Conservation (phyloP, 2,329 filamentous ascomycete genomes). For the Coniochaeta sp. region DNA sequence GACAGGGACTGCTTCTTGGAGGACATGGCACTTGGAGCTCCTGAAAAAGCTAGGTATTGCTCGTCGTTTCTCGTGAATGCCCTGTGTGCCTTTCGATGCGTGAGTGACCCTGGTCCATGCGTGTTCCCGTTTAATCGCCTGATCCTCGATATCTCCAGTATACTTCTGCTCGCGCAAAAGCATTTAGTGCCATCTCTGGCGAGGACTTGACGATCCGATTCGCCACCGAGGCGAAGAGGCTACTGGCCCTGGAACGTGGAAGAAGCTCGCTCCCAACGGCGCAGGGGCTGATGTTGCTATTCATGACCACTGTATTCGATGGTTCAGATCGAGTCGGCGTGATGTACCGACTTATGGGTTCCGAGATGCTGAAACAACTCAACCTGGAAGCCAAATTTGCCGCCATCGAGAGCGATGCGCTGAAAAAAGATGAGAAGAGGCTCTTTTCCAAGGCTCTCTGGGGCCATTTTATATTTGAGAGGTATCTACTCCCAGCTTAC, state of each 20-base stretch:
- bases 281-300: conserved; percentile 14
- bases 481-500: background rate
- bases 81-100: conserved; percentile 21
- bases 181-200: conserved; percentile 5
- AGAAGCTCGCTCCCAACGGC: conserved; percentile 12
- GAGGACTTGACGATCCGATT: conserved; percentile 13
- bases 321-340: conserved; percentile 8
- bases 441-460: background rate
- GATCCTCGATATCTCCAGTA: conserved; percentile 4
- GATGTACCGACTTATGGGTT: conserved; percentile 14
- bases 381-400: background rate
- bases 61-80: conserved; percentile 23
- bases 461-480: background rate
- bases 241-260: conserved; percentile 13
- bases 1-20: conserved; percentile 17
- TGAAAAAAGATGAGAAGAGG: background rate
- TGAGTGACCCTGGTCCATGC: conserved; percentile 8
- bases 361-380: conserved; percentile 11
- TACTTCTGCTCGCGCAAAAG: conserved; percentile 13
- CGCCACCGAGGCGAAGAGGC: conserved; percentile 15
- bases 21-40: conserved; percentile 15
- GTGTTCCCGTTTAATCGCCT: background rate
- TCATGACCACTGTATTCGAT: conserved; percentile 9
- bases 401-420: background rate
- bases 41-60: conserved; percentile 16